A percentile compares a stretch with the other conserved stretches of the same genome.
These are phyloP conservation scores for Diaporthe ilicicola DNA, from an alignment of 2,329 filamentous ascomycete genomes.

Conservation along the genomic window DNA sequence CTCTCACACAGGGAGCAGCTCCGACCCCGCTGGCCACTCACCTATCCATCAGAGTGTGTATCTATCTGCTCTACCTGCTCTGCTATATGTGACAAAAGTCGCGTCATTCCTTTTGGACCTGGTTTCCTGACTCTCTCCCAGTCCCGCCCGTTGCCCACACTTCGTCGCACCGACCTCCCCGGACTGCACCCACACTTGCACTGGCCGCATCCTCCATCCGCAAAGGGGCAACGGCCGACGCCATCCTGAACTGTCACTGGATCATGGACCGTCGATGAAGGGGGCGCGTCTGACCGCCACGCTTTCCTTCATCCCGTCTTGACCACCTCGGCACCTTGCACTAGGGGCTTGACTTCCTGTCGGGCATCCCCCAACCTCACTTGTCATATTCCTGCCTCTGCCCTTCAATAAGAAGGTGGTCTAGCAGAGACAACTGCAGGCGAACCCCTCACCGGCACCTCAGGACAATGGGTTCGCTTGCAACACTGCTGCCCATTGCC, in stretches of 20 bases:
- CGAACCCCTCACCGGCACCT: slow-evolving; percentile 10
- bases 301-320: slow-evolving; percentile 25
- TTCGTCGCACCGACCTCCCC: slow-evolving; percentile 6
- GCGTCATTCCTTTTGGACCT: slow-evolving; percentile 12
- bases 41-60: background rate
- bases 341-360: background rate
- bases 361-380: background rate
- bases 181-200: slow-evolving; percentile 2
- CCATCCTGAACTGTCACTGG: slow-evolving; percentile 7
- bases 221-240: slow-evolving; percentile 20
- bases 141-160: slow-evolving; percentile 6
- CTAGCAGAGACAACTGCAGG: slow-evolving; percentile 20
- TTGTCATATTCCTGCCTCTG: background rate
- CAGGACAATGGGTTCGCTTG: slow-evolving; percentile 37
- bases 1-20: background rate
- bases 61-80: background rate
- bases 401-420: background rate
- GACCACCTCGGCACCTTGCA: slow-evolving; percentile 1
- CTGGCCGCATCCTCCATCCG: slow-evolving; percentile 3
- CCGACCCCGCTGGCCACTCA: slow-evolving; percentile 10
- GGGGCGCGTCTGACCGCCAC: slow-evolving; percentile 32
- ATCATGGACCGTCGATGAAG: slow-evolving; percentile 31
- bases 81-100: slow-evolving; percentile 1
- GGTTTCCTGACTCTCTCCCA: background rate
- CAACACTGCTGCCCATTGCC: slow-evolving; percentile 33